Base-by-base conservation (phyloP, 176 grass and related monocot genomes). In the Oryza rufipogon region DNA sequence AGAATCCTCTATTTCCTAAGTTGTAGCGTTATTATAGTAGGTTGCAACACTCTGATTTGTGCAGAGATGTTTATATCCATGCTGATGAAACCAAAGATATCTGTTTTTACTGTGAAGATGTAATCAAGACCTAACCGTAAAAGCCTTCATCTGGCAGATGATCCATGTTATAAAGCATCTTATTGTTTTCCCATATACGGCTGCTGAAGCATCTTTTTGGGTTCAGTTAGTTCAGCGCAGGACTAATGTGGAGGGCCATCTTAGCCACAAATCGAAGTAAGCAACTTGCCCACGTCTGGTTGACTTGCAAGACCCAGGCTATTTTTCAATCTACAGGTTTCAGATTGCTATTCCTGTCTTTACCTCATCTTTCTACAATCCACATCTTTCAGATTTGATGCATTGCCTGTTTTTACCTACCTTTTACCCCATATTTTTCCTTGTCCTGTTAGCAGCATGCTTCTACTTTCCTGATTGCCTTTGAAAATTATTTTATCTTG, bases 261-360 rank as follows among this genome's bases (percentile, higher is more conserved):
- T 80, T 80, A 70, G 75, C 71, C 64, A 81, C 44, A 45, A 44
- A 23, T 78, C 20, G n/a, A 33, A 45, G 17, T n/a, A 60, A 90
- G 88, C 72, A 81, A 81, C 45, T 56, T 51, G 14, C 36, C 63
- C 4, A 68, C 79, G 47, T 68, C 79, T 68, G 22, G 2, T 66
- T 82, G 46, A 86, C 70, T 76, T 66, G 58, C 54, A 72, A 85
- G 81, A 41, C 60, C 11, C 4, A 26, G 13, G 63, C 49, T 70
- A 66, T 71, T 45, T 32, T 70, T 63, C 71, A 33, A 65, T 61
- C 30, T 36, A 42, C 41, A 70, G n/a, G 20, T 63, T 63, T 63
- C 58, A 63, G 58, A 4, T n/a, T 63, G 52, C 17, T 13, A 47
- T 47, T 47, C 11, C 52, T 58, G 52, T 58, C 17, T 58, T 58